Evolutionary conservation across 345 rosid species (phyloP), one percentile per base, ranked within the genome.

Genomic region (Pugionium cornutum): DNA sequence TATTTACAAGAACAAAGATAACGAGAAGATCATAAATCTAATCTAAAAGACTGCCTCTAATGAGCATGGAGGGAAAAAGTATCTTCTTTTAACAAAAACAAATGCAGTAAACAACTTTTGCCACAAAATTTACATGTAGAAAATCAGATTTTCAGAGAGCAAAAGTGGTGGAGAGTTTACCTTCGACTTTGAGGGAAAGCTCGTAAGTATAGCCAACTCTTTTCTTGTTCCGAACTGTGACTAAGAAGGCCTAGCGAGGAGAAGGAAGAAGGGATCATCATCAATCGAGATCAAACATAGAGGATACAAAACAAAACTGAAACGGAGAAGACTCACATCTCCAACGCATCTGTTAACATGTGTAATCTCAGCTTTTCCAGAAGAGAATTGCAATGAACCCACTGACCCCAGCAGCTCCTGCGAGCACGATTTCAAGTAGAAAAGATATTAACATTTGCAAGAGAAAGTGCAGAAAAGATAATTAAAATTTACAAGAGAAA

Each of bases 221-320:
- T 78, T 88, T 92, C 83, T 86, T 92, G 73, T 88, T 92, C 54
- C 97, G 83, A 34, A 89, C 97, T 2, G 89, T 89, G 56, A 89
- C 91, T 84, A 89, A 80, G 77, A 83, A 86, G 27, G 98, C 98
- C 98, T 92, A 82, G 54, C 49, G 53, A 77, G 10, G 6, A 43
- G 50, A 32, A 36, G 30, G 28, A 58, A 11, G 25, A 51, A 67
- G 25, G 4, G 45, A 26, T 25, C 51, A 28, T 11, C 48, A 62
- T 33, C 47, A 48, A 9, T 35, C 10, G 37, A 55, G 43, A 42
- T n/a, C 44, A 29, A 43, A 64, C 27, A 59, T 7, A 58, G 26
- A 43, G 25, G 40, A 6, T 4, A 54, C 30, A 55, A 33, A 1
- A 40, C 3, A 2, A 9, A 5, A 40, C 2, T 5, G 7, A 29